Evolutionary conservation across 805 yeast species (phyloP).

Genomic region (Helenozyma baotianmanensis): DNA sequence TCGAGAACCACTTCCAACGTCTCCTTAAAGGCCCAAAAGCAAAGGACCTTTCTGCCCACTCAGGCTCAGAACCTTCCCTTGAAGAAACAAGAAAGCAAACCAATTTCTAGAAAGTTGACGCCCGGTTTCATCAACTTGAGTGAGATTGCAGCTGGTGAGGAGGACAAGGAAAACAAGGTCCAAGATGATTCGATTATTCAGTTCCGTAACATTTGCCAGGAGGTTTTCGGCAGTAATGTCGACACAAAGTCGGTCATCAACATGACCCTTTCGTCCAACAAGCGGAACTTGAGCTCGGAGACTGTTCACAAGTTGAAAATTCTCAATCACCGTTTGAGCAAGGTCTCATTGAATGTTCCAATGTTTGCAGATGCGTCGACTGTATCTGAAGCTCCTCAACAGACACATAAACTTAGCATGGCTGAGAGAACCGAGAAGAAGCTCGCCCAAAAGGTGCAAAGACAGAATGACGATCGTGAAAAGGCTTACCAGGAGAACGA

Average conservation of each 20-base stretch:
- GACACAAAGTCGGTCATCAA: slow-evolving; percentile 5
- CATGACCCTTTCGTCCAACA: slow-evolving; percentile 4
- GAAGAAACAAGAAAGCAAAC: slow-evolving; percentile 8
- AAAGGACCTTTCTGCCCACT: slow-evolving; percentile 6
- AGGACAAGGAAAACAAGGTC: slow-evolving; percentile 13
- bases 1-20: slow-evolving; percentile 20
- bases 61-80: slow-evolving; percentile 9
- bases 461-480: slow-evolving; percentile 12
- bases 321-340: slow-evolving; percentile 11
- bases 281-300: slow-evolving; percentile 6
- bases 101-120: slow-evolving; percentile 12
- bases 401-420: not conserved
- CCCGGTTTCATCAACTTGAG: slow-evolving; percentile 15
- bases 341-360: slow-evolving; percentile 8
- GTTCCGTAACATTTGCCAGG: slow-evolving; percentile 30
- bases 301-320: slow-evolving; percentile 9
- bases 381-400: not conserved
- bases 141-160: slow-evolving; percentile 9
- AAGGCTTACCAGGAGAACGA: slow-evolving; percentile 6
- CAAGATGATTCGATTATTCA: slow-evolving; percentile 23
- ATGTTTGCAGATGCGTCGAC: slow-evolving; percentile 2
- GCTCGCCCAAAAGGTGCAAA: slow-evolving; percentile 16
- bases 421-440: slow-evolving; percentile 17
- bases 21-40: slow-evolving; percentile 7
- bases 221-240: slow-evolving; percentile 23